A percentile compares a stretch with the other conserved stretches of the same genome.
These are phyloP conservation scores for Neospora caninum DNA, from an alignment of 169 alveolate species.

Conservation along the genomic window DNA sequence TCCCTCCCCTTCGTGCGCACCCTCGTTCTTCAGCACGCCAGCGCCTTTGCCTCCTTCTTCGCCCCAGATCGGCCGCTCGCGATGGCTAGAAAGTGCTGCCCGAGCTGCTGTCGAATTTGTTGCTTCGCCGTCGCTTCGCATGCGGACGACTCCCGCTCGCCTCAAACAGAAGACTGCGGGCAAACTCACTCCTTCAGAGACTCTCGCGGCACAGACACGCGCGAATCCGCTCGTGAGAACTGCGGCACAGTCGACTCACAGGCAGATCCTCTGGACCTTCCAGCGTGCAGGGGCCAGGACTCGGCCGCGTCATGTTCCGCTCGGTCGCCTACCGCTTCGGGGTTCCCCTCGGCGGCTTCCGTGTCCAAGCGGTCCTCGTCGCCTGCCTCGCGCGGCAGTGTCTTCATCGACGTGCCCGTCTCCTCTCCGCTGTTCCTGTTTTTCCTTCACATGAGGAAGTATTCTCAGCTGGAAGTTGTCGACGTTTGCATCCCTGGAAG, in stretches of 20 bases:
- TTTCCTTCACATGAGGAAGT: background rate
- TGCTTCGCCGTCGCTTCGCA: background rate
- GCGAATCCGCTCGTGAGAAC: no score
- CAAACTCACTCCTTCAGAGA: no score
- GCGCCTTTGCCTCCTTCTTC: slow-evolving; percentile 1
- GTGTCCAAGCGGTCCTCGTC: background rate
- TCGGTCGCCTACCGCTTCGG: no score
- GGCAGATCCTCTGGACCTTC: no score
- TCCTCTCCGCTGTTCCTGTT: background rate
- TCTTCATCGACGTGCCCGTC: background rate
- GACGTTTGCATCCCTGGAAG: background rate
- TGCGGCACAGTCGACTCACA: no score
- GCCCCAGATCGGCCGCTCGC: background rate
- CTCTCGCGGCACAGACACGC: no score
- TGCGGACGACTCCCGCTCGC: no score
- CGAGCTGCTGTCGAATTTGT: background rate
- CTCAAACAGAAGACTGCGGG: no score
- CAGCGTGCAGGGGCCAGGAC: no score
- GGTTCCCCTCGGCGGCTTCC: background rate
- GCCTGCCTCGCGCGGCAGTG: background rate
- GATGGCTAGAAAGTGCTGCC: background rate
- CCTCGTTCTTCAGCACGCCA: background rate
- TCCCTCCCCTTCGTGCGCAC: background rate
- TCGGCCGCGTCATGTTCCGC: no score
- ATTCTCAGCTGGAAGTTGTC: background rate